A percentile compares a stretch with the other conserved stretches of the same genome.
Conservation (phyloP, 2,329 filamentous ascomycete species). For the Diaporthe citri region DNA sequence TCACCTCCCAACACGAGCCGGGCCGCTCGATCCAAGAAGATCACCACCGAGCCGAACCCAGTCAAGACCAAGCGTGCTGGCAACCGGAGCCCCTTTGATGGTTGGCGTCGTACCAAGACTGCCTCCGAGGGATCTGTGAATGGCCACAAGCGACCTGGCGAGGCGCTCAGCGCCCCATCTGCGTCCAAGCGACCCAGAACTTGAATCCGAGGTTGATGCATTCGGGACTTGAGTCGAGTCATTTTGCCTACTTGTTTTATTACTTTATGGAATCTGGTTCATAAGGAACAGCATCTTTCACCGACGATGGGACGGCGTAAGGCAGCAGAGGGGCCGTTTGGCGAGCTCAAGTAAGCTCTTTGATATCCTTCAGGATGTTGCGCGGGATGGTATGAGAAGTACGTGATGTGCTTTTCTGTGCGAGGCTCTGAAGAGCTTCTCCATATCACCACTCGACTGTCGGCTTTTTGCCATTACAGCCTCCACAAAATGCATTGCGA, state of each 20-base stretch:
- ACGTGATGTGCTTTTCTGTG: slow-evolving; percentile 23
- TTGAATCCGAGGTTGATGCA: slow-evolving; percentile 36
- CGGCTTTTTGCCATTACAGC: slow-evolving; percentile 33
- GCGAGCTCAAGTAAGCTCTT: slow-evolving; percentile 3
- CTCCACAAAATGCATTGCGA: slow-evolving; percentile 36
- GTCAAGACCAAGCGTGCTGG: slow-evolving; percentile 51
- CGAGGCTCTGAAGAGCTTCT: slow-evolving; percentile 13
- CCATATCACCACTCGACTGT: slow-evolving; percentile 30
- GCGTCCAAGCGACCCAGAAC: slow-evolving; percentile 56
- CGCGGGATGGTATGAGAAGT: slow-evolving; percentile 23
- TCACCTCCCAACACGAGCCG: slow-evolving; percentile 74
- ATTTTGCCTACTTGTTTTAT: slow-evolving; percentile 15
- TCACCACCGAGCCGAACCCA: slow-evolving; percentile 58
- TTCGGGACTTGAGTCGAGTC: slow-evolving; percentile 9
- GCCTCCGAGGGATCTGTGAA: slow-evolving; percentile 50
- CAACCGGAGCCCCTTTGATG: slow-evolving; percentile 72
- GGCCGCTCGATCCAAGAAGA: slow-evolving; percentile 68
- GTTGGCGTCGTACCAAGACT: slow-evolving; percentile 76
- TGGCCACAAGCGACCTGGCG: slow-evolving; percentile 59
- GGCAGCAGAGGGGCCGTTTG: not conserved
- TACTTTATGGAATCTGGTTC: slow-evolving; percentile 14
- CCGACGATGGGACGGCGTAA: not conserved
- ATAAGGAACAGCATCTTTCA: slow-evolving; percentile 17
- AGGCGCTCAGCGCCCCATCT: slow-evolving; percentile 48
- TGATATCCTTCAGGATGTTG: not conserved